These are phyloP conservation scores for Marsdenia floribunda DNA, from an alignment of 257 asterid genomes.

Conservation along the genomic window DNA sequence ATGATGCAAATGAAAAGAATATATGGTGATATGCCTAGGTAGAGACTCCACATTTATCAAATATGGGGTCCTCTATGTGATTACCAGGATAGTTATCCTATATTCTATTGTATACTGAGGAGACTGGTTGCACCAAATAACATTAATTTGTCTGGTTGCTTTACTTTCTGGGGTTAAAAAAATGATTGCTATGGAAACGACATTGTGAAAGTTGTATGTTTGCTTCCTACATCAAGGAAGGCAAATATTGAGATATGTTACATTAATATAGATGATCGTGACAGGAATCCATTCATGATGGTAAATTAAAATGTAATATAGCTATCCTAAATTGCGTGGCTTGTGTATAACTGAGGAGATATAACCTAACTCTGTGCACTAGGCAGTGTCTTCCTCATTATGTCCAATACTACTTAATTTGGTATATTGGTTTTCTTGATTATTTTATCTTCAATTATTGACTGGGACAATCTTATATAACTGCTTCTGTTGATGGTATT, in stretches of 20 bases:
- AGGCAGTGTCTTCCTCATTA: not conserved
- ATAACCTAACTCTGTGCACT: too few species aligned
- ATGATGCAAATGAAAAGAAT: not conserved
- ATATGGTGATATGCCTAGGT: not conserved
- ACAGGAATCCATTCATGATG: not conserved
- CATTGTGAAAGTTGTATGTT: not conserved
- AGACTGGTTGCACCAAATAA: not conserved
- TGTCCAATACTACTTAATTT: not conserved
- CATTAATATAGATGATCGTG: not conserved
- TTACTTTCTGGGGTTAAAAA: not conserved
- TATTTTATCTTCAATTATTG: not conserved
- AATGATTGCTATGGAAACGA: not conserved
- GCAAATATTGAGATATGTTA: not conserved
- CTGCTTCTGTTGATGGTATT: not conserved
- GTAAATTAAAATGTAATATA: not conserved
- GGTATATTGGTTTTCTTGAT: not conserved
- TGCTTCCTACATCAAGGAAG: not conserved
- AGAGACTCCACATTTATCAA: not conserved
- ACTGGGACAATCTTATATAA: not conserved
- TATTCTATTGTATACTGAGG: not conserved
- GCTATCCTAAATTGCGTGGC: not conserved
- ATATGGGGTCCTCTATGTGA: not conserved
- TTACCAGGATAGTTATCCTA: not conserved
- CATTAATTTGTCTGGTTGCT: not conserved
- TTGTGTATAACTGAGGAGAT: not conserved